Conservation (phyloP, 495 filamentous ascomycete genomes). For the Penicillium crystallinum region DNA sequence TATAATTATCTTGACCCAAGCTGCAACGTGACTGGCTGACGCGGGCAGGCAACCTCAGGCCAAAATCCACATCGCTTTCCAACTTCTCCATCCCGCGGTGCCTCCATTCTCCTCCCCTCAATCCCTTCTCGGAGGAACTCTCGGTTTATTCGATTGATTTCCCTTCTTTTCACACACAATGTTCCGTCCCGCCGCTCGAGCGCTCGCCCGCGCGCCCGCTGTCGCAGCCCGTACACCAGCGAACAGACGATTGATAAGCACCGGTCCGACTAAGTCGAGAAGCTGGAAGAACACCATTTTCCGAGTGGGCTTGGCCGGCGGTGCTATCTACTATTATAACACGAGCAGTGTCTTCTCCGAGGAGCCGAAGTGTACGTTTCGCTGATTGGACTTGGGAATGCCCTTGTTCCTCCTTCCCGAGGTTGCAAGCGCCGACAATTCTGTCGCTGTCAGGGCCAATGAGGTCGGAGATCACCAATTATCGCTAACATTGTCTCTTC, state of each 20-base stretch:
- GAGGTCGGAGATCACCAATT: background rate
- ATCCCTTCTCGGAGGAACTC: constrained; percentile 11
- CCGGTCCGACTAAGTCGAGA: constrained; percentile 61
- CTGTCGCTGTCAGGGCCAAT: constrained; percentile 3
- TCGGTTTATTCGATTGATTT: constrained; percentile 11
- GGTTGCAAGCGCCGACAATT: constrained; percentile 4
- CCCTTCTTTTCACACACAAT: constrained; percentile 35
- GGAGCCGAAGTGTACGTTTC: constrained; percentile 65
- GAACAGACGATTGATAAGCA: constrained; percentile 65
- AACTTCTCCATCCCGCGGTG: constrained; percentile 18
- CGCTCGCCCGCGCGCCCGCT: constrained; percentile 45
- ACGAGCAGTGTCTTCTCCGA: constrained; percentile 83
- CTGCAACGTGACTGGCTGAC: constrained; percentile 27
- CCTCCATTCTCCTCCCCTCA: constrained; percentile 4
- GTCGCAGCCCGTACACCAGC: constrained; percentile 36
- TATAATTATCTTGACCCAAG: constrained; percentile 10
- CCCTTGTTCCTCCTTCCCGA: constrained; percentile 1
- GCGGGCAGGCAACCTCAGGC: constrained; percentile 19
- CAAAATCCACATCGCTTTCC: constrained; percentile 24
- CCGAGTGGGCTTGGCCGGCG: constrained; percentile 72
- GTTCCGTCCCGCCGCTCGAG: constrained; percentile 57
- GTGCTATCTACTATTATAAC: constrained; percentile 86
- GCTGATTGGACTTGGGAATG: background rate
- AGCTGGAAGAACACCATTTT: constrained; percentile 75
- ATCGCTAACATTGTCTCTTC: background rate